Base-by-base conservation (phyloP, 2,329 filamentous ascomycete species). In the Phoma sp. region DNA sequence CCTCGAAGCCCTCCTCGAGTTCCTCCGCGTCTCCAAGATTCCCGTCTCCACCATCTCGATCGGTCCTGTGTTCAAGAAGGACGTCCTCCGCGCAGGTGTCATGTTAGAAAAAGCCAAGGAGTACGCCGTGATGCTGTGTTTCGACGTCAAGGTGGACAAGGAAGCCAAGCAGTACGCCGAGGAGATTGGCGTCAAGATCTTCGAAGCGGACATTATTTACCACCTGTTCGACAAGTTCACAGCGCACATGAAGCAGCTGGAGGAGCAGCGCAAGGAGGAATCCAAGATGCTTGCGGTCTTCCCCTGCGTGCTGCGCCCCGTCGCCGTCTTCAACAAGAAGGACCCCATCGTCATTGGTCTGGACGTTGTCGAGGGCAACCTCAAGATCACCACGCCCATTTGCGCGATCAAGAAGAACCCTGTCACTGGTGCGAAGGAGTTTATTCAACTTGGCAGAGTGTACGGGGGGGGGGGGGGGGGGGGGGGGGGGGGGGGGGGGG, bases 91-190 rank as follows among this genome's bases (percentile, higher is more conserved):
- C 84, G 91, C 80, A 1, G 93, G 91, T 70, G 89, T 91, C 65
- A 99, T 99, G 95, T 76, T 98, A 69, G 95, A 99, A 78, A 98
- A 97, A 80, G 85, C 88, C 13, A 91, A 91, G 63, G 93, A 99
- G 73, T 96, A 88, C 66, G 95, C 95, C n/a, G 91, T 98, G 73
- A 99, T 99, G 95, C 87, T 99, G 45, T 98, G 95, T 76, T 99
- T 99, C 83, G 96, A 99, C 75, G 95, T 99, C 78, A 98, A 97
- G 81, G 91, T 99, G 13, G 95, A 99, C 79, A 98, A 96, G 77
- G 95, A 99, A 73, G 95, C 95, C 0, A 87, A 89, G 62, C 83
- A 85, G 8, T 96, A 98, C 68, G 95, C 95, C 9, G 91, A 97
- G 14, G 92, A 98, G 52, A 87, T 96, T 59, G 92, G 92, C 46